Base-by-base conservation (phyloP, 192 early-diverging fungal genomes). In the Backusella liffmaniae region DNA sequence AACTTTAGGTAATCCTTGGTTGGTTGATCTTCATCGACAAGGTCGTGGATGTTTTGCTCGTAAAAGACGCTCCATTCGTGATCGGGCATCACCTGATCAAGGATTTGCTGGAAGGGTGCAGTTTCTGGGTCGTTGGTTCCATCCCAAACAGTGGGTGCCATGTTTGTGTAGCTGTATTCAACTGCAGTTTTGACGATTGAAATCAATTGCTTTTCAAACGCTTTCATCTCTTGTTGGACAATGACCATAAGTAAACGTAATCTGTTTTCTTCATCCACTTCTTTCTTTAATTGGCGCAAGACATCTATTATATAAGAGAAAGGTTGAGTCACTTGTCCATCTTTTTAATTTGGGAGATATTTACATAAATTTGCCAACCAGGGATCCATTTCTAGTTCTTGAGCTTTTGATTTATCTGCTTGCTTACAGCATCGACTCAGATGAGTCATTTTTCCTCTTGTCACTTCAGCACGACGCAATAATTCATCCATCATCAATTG, bases 31-130 rank as follows among this genome's bases (percentile, higher is more conserved):
- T 79, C 80, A 66, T 81, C 72, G 3, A 87, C 84, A 21, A 87
- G 68, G 10, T 81, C 82, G 8, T 84, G 77, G 10, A 73, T 74
- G 42, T 85, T 46, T 41, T 70, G 44, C 32, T 79, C 74, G 13
- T 76, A 51, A 74, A 87, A 85, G 13, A 73, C 62, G 29, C 29
- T 66, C 86, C 86, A 87, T 73, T 87, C 84, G 3, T 73, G 68
- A 42, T 84, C 80, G 5, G 83, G 70, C 44, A 49, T 71, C 26
- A 71, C 23, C 8, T 71, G 42, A 5, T 71, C 42, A 5, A 71
- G 41, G 1, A 49, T 13, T 9, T 30, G 26, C 0, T 79, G 29
- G 2, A 70, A 67, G 0, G 71, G 41, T 5, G 79, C 82, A 53
- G 72, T 30, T 1, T 83, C 82, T 65, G 79, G 41, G 30, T 71